Conservation (phyloP, 495 filamentous ascomycete species). For the Amniculicola lignicola region DNA sequence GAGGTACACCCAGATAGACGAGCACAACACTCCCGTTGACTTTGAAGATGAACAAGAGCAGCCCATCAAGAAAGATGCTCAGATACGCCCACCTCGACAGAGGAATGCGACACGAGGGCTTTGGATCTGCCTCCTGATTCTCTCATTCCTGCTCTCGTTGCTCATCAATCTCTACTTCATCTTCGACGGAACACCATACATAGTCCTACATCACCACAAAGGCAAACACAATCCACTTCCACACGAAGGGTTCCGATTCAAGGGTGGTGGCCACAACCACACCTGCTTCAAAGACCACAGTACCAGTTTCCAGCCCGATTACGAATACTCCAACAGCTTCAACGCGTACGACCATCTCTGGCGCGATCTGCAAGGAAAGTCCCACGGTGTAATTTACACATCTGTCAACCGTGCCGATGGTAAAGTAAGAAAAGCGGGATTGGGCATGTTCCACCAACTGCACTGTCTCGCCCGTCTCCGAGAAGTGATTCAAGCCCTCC, state of each 20-base stretch:
- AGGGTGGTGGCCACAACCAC: slow-evolving; percentile 6
- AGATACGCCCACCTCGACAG: background rate
- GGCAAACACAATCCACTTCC: background rate
- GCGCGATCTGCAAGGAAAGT: background rate
- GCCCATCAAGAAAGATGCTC: background rate
- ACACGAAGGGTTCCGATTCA: slow-evolving; percentile 3
- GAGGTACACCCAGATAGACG: background rate
- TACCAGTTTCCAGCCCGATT: background rate
- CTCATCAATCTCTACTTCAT: slow-evolving; percentile 23
- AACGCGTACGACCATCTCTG: slow-evolving; percentile 2
- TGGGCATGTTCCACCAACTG: slow-evolving; percentile 21
- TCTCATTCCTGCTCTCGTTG: slow-evolving; percentile 12
- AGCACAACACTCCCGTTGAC: background rate
- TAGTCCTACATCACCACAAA: background rate
- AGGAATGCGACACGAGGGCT: background rate
- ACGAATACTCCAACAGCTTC: background rate
- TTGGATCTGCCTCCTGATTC: background rate
- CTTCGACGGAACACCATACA: slow-evolving; percentile 11
- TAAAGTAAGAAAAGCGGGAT: background rate
- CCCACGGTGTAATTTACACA: background rate
- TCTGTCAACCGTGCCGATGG: background rate
- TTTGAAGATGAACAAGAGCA: background rate
- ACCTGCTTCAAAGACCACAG: slow-evolving; percentile 8
- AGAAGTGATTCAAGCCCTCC: background rate
- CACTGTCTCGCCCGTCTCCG: slow-evolving; percentile 4